Evolutionary conservation across 176 grass and related monocot species (phyloP).

Genomic region (Pontederia crassipes): DNA sequence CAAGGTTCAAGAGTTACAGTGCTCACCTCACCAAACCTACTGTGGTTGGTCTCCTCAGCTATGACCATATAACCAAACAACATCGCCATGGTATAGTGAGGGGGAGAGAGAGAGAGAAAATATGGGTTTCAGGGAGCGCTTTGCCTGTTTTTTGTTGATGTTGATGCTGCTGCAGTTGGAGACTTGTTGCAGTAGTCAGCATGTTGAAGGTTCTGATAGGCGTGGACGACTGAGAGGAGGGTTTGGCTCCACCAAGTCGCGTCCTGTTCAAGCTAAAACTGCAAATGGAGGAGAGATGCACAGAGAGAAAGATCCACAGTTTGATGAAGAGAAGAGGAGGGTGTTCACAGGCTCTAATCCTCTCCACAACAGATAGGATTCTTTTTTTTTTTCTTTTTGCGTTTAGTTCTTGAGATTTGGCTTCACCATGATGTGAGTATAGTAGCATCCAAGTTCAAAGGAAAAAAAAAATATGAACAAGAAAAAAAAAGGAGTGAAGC

Average conservation of each 20-base stretch:
- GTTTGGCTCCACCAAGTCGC: background rate
- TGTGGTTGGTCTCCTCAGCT: background rate
- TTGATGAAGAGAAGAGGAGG: slow-evolving; percentile 22
- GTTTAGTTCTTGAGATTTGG: no score
- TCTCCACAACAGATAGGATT: slow-evolving; percentile 20
- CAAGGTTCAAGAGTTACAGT: background rate
- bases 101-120: background rate
- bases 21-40: background rate
- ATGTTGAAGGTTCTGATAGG: background rate
- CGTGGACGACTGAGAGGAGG: slow-evolving; percentile 4
- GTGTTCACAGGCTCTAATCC: slow-evolving; percentile 22
- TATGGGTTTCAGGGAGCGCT: slow-evolving; percentile 5
- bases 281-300: background rate
- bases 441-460: no score
- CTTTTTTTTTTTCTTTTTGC: no score
- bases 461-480: no score
- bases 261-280: background rate
- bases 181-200: background rate
- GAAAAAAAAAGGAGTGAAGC: no score
- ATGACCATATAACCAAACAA: background rate
- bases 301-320: background rate
- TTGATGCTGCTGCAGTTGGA: background rate
- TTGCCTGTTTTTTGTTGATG: background rate
- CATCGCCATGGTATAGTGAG: background rate
- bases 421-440: no score